A percentile compares a stretch with the other conserved stretches of the same genome.
These are phyloP conservation scores for Candida sojae DNA, from an alignment of 1,139 yeast species.

Conservation along the genomic window DNA sequence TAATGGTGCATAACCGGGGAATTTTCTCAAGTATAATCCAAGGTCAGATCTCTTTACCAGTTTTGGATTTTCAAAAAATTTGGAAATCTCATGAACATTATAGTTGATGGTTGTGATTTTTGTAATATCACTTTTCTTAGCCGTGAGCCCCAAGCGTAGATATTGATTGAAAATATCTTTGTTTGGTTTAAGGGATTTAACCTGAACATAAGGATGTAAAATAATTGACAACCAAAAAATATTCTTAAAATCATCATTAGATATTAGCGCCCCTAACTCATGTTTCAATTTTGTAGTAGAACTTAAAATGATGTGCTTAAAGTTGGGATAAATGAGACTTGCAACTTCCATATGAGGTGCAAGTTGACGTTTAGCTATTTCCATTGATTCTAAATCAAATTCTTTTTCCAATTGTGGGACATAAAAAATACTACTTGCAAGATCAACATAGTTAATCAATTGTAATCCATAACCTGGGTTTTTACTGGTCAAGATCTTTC, in stretches of 20 bases:
- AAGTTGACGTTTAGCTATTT: constrained; percentile 10
- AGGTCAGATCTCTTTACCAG: constrained; percentile 52
- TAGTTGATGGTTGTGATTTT: constrained; percentile 43
- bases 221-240: constrained; percentile 51
- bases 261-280: constrained; percentile 13
- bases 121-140: constrained; percentile 59
- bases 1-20: constrained; percentile 53
- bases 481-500: constrained; percentile 66
- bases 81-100: constrained; percentile 17
- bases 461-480: constrained; percentile 67
- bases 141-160: constrained; percentile 69
- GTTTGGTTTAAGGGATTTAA: constrained; percentile 8
- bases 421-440: constrained; percentile 62
- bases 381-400: constrained; percentile 17
- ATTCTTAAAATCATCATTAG: constrained; percentile 26
- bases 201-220: constrained; percentile 45
- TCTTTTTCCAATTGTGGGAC: constrained; percentile 30
- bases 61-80: constrained; percentile 22
- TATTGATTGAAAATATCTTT: constrained; percentile 21
- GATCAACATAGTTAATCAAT: constrained; percentile 54
- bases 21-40: constrained; percentile 60
- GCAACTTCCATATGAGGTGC: constrained; percentile 21
- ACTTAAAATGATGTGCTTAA: constrained; percentile 14
- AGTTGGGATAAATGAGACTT: constrained; percentile 23
- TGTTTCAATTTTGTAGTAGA: constrained; percentile 7